These are phyloP conservation scores for Plasmodium vivax DNA, from an alignment of 169 alveolate species.

Conservation along the genomic window DNA sequence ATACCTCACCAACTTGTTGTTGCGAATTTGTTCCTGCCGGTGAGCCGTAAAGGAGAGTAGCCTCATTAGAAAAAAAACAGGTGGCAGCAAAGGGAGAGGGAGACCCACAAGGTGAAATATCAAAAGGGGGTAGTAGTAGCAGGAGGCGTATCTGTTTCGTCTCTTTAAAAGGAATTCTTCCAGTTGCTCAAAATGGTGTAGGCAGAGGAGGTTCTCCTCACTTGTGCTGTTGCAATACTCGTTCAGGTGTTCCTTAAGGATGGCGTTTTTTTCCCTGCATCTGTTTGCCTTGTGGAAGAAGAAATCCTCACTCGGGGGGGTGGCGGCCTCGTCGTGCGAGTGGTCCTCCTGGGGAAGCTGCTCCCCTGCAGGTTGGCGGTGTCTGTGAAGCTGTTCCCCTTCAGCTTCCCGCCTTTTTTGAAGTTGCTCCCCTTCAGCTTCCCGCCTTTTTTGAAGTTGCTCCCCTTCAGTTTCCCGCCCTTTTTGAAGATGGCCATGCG, in stretches of 20 bases:
- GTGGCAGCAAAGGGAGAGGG: not conserved
- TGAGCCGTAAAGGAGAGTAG: constrained; percentile 43
- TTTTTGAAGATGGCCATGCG: no score
- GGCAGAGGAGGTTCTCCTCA: not conserved
- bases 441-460: no score
- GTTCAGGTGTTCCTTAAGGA: constrained; percentile 16
- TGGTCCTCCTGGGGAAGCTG: not conserved
- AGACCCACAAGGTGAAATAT: constrained; percentile 19
- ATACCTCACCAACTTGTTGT: constrained; percentile 43
- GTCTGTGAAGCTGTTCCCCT: no score
- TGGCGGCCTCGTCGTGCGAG: not conserved
- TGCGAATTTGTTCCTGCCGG: constrained; percentile 38
- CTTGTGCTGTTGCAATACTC: constrained; percentile 10
- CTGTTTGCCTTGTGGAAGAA: constrained; percentile 31
- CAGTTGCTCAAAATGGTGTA: constrained; percentile 14
- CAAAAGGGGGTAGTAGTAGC: constrained; percentile 41
- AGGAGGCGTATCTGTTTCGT: constrained; percentile 20
- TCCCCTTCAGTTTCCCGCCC: not conserved
- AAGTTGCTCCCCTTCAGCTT: not conserved
- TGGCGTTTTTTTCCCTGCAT: constrained; percentile 16
- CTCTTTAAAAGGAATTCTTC: constrained; percentile 35
- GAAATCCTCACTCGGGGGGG: not conserved
- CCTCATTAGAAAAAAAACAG: constrained; percentile 26
- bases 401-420: not conserved
- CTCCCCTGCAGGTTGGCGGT: not conserved